A percentile compares a stretch with the other conserved stretches of the same genome.
Evolutionary conservation across 139 green algal genomes (phyloP).

Genomic region (Diplosphaera chodatii): DNA sequence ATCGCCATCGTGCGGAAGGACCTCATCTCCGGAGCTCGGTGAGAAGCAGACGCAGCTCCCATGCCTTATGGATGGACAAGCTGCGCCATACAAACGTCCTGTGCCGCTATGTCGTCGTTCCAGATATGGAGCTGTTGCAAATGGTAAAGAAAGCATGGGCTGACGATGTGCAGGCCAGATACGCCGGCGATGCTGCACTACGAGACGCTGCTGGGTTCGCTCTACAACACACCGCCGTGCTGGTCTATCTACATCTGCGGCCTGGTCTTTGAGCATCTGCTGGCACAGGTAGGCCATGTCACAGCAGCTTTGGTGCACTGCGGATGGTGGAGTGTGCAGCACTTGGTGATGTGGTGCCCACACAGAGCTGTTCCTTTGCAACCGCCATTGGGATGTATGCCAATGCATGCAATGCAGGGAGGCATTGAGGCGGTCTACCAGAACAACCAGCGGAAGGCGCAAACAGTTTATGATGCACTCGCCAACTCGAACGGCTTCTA

Average conservation of each 20-base stretch:
- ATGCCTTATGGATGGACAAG: no score
- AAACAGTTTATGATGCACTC: conserved; percentile 87
- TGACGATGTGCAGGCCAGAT: conserved; percentile 24
- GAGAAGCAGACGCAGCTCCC: not conserved
- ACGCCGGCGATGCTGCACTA: conserved; percentile 95
- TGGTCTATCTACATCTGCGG: conserved; percentile 97
- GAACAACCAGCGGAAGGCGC: conserved; percentile 59
- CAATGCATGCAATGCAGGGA: conserved; percentile 17
- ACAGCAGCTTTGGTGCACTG: no score
- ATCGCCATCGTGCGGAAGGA: conserved; percentile 96
- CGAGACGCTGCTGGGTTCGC: conserved; percentile 77
- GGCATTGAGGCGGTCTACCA: conserved; percentile 28
- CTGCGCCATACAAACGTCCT: not conserved
- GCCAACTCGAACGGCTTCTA: conserved; percentile 82
- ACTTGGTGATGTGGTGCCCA: no score
- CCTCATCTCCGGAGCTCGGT: conserved; percentile 79
- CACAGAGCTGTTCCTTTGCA: no score
- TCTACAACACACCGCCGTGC: conserved; percentile 99
- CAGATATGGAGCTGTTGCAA: no score
- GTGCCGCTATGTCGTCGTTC: no score
- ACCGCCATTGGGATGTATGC: no score
- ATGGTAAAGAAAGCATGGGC: no score
- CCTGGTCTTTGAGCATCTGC: conserved; percentile 92
- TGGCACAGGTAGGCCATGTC: conserved; percentile 15
- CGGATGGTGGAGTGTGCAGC: no score